These are phyloP conservation scores for Phlegmacium glaucopus DNA, from an alignment of 768 basidiomycete genomes.

Conservation along the genomic window DNA sequence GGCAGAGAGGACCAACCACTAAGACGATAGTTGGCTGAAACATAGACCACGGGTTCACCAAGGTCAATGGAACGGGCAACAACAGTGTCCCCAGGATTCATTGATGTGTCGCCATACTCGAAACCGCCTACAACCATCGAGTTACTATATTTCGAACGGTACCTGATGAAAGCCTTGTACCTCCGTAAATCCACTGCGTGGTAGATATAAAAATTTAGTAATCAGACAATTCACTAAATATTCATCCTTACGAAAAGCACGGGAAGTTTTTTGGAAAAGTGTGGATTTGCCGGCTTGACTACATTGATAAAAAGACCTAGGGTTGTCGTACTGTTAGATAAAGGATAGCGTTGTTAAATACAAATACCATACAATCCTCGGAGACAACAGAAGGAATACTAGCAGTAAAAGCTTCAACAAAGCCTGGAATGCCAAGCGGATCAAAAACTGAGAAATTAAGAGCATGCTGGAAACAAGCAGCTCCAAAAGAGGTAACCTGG, in stretches of 20 bases:
- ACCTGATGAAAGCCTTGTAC: too few relatives aligned
- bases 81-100: constrained; percentile 41
- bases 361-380: constrained; percentile 44
- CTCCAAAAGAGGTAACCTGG: constrained; percentile 38
- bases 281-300: constrained; percentile 39
- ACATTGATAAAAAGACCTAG: constrained; percentile 54
- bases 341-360: too few relatives aligned
- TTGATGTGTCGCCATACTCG: too few relatives aligned
- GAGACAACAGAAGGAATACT: constrained; percentile 29
- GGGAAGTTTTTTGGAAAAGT: constrained; percentile 42
- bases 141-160: too few relatives aligned
- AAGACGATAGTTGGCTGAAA: constrained; percentile 58
- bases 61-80: constrained; percentile 43
- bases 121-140: too few relatives aligned
- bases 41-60: constrained; percentile 44
- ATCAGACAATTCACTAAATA: too few relatives aligned
- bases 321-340: neutral
- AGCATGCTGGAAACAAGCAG: constrained; percentile 45
- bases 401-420: too few relatives aligned
- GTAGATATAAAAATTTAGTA: too few relatives aligned
- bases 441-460: constrained; percentile 29
- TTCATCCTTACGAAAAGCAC: constrained; percentile 49
- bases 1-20: neutral
- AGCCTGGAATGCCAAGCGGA: constrained; percentile 30
- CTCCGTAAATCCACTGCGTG: constrained; percentile 55